Base-by-base conservation (phyloP, 306 rosid genomes). In the Cucurbita maxima region DNA sequence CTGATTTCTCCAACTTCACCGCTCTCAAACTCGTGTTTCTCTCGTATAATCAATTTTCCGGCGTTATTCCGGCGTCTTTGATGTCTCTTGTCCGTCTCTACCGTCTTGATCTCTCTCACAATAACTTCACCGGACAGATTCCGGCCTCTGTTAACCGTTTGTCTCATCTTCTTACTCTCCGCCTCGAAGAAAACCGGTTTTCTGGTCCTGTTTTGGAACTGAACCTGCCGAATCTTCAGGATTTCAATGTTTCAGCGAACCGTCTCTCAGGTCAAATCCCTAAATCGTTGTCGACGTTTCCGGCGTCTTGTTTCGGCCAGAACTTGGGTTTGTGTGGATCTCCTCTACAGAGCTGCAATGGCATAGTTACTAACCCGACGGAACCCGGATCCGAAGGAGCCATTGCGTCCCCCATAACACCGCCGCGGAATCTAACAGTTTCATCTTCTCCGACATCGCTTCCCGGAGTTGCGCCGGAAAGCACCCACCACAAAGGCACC, bases 101-200 rank as follows among this genome's bases (percentile, higher is more conserved):
- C 85, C 98, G 96, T 9, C 89, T 92, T 75, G 98, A 92, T 81
- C 89, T 92, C 54, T 87, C 98, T 0, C 51, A 77, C 79, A 92
- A 92, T 77, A 83, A 78, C 72, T 53, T 90, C 2, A 83, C 93
- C 73, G 96, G 98, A 7, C 51, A 78, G 41, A 64, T 92, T 69
- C 93, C 98, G 1, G 74, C 51, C 10, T 38, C 81, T 9, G 78
- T 84, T 45, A 87, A 81, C 81, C 77, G 64, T 45, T 76, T 90
- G 79, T 71, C 84, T 19, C 90, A 80, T 22, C 85, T 92, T 9
- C 88, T 90, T 55, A 90, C 98, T 4, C 93, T 92, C 64, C 88
- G 85, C 36, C 71, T 90, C 1, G 86, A 92, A 3, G 75, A 30
- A 15, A 92, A 92, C 78, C 44, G 76, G 11, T 72, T 92, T 60